These are phyloP conservation scores for Aspergillus sp. DNA, from an alignment of 2,329 filamentous ascomycete species.

Conservation along the genomic window DNA sequence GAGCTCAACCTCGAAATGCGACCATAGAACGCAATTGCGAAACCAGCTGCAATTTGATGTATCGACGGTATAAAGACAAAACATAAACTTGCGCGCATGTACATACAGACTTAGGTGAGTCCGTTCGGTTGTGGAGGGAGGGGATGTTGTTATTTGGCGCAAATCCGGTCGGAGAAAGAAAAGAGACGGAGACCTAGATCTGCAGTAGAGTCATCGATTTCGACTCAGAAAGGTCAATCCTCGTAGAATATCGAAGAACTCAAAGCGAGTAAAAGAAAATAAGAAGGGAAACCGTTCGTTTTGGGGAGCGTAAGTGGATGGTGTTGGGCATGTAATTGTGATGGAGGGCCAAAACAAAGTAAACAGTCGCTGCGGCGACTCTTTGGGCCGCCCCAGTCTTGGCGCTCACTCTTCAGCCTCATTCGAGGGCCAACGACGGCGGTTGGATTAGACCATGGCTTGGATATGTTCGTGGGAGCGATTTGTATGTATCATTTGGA, in stretches of 20 bases:
- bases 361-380: constrained; percentile 20
- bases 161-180: background rate
- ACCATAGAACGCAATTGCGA: no score
- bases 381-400: background rate
- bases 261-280: no score
- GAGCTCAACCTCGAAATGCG: background rate
- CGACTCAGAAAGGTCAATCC: background rate
- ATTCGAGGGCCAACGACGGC: no score
- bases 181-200: background rate
- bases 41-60: no score
- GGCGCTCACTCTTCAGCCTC: background rate
- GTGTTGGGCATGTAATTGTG: constrained; percentile 3
- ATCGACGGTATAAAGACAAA: background rate
- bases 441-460: no score
- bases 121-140: background rate
- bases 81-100: background rate
- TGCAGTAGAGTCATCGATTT: background rate
- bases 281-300: no score
- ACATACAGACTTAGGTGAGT: background rate
- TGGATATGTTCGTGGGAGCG: no score
- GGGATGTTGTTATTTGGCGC: background rate
- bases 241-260: background rate
- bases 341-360: constrained; percentile 9
- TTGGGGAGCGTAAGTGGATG: background rate
- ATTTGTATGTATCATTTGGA: background rate